Percentiles rank a stretch among this genome's conserved stretches.
phyloP scores from a whole-genome alignment of 306 rosid genomes.

The Rubus idaeus region DNA sequence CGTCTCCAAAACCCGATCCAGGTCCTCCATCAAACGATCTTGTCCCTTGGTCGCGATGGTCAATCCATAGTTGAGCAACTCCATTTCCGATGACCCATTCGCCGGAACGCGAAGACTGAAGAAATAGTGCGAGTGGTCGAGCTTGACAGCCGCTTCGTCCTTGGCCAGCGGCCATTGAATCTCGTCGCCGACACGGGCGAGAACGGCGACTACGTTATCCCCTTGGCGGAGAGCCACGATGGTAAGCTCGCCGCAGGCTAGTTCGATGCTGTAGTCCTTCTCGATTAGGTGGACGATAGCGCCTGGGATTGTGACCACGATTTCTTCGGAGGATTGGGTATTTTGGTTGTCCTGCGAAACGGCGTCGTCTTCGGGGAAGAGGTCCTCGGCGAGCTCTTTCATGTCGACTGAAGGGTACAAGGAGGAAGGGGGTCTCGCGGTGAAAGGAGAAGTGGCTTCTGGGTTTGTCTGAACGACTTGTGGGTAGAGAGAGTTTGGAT shows the following conservation, averaged over 20 bases:
- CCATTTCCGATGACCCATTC: conserved; percentile 29
- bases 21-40: conserved; percentile 41
- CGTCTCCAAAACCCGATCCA: conserved; percentile 58
- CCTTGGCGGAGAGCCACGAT: conserved; percentile 48
- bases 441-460: conserved; percentile 19
- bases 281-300: conserved; percentile 67
- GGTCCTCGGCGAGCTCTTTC: conserved; percentile 36
- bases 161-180: conserved; percentile 82
- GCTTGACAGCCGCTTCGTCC: conserved; percentile 75
- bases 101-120: conserved; percentile 57
- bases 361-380: conserved; percentile 45
- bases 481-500: conserved; percentile 43
- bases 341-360: background rate
- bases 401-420: conserved; percentile 47
- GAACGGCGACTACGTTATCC: conserved; percentile 57
- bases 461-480: conserved; percentile 46
- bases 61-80: conserved; percentile 65
- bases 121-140: conserved; percentile 75
- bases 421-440: conserved; percentile 30
- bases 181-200: conserved; percentile 60
- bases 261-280: conserved; percentile 64
- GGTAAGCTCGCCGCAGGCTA: conserved; percentile 73
- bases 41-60: conserved; percentile 65
- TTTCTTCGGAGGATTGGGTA: conserved; percentile 41
- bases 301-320: conserved; percentile 57